Evolutionary conservation across 1,284 basidiomycete genomes (phyloP).

Genomic region (Trametes versicolor): DNA sequence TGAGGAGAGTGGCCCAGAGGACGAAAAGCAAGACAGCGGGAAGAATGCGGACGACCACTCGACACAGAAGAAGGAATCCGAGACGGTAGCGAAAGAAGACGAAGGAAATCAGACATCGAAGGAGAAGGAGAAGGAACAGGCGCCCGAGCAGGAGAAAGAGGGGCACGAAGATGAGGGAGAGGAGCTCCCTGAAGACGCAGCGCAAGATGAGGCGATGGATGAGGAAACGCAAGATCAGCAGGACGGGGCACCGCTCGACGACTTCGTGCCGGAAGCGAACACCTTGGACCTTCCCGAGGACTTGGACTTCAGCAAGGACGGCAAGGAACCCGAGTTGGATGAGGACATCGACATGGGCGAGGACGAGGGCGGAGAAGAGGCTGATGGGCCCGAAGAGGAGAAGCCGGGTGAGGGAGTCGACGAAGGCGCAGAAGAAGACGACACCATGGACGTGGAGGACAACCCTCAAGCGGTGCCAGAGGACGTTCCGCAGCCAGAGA

Average conservation of each 20-base stretch:
- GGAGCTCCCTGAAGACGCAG: conserved; percentile 47
- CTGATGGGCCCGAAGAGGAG: conserved; percentile 41
- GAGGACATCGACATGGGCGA: conserved; percentile 54
- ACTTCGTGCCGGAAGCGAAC: conserved; percentile 78
- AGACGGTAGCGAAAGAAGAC: conserved; percentile 78
- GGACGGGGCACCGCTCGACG: conserved; percentile 75
- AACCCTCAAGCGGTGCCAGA: conserved; percentile 32
- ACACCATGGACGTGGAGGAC: conserved; percentile 32
- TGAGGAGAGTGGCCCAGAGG: conserved; percentile 69
- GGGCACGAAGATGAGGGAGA: conserved; percentile 47
- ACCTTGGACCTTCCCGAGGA: conserved; percentile 89
- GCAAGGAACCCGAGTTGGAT: conserved; percentile 45
- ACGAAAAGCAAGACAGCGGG: conserved; percentile 61
- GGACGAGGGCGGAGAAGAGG: conserved; percentile 55
- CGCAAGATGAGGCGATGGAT: conserved; percentile 50
- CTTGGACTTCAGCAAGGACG: conserved; percentile 66
- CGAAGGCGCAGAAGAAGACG: conserved; percentile 35
- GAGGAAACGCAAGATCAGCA: conserved; percentile 52
- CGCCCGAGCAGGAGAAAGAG: conserved; percentile 48
- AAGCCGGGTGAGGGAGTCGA: conserved; percentile 22
- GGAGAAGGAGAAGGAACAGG: conserved; percentile 42
- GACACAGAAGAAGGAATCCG: conserved; percentile 49
- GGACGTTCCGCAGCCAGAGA: conserved; percentile 30
- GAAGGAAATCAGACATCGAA: conserved; percentile 49
- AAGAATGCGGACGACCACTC: conserved; percentile 65